Base-by-base conservation (phyloP, 2,329 filamentous ascomycete species). In the Aspergillus proliferans region DNA sequence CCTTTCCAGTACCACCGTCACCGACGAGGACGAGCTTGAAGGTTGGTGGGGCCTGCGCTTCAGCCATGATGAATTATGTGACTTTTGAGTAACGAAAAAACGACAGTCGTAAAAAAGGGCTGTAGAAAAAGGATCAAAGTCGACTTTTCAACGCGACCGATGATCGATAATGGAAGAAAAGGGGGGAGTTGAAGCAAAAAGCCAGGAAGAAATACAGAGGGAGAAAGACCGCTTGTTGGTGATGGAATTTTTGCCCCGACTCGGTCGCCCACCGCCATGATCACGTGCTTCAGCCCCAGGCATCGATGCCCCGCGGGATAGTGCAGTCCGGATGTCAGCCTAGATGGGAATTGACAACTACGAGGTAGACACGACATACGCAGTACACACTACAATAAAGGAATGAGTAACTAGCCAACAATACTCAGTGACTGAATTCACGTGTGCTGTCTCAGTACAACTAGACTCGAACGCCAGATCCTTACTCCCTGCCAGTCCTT, bases 21-120 rank as follows among this genome's bases (percentile, higher is more conserved):
- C 93, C 93, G 70, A 98, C 93, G 77, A 98, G 89, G 74, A 98
- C 93, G 68, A 98, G 88, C 88, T 98, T 98, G 87, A 98, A 98
- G 74, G 89, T 95, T 61, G 92, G 89, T 61, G 78, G 67, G 55
- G 60, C 60, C 56, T 71, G 72, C 63, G 67, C 66, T 61, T 77
- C 72, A 75, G 86, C 82, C 88, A 93, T 94, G 52, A 47, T 56
- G 57, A 58, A 50, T 56, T 56, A 49, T 49, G 56, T 57, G 58
- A 61, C 57, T 57, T 57, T 49, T 50, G 51, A 51, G 46, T 46
- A 45, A 46, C 34, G 43, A 19, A 24, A 49, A 49, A 44, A 50
- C 38, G 24, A 28, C 48, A 52, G 38, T 43, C 48, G 50, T 43
- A 53, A 50, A 45, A 55, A 54, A 43, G 43, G 46, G 46, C 48